phyloP scores from a whole-genome alignment of 345 rosid genomes.

The Citrus maxima region DNA sequence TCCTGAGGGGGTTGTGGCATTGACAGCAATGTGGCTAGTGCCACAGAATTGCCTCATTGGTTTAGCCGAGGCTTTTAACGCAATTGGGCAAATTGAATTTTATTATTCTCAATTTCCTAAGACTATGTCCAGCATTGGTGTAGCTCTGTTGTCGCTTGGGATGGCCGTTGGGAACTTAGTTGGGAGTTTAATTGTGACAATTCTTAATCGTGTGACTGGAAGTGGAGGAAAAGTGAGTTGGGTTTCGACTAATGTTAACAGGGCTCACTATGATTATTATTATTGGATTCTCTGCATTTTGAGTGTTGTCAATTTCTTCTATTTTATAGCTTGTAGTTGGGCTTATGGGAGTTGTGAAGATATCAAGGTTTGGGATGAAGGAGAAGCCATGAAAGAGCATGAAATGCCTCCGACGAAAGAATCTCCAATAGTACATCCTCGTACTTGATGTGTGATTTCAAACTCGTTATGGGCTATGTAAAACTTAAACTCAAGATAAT shows the following conservation, averaged over 20 bases:
- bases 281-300: conserved; percentile 43
- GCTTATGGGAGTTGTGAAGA: conserved; percentile 36
- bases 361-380: conserved; percentile 31
- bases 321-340: conserved; percentile 35
- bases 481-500: not conserved
- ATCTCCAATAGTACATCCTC: not conserved
- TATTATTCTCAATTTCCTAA: conserved; percentile 54
- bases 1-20: conserved; percentile 10
- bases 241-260: conserved; percentile 40
- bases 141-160: conserved; percentile 34
- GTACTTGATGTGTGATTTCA: not conserved
- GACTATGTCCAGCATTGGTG: conserved; percentile 49
- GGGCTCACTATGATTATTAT: conserved; percentile 50
- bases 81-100: conserved; percentile 53
- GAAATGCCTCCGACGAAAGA: not conserved
- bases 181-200: conserved; percentile 34
- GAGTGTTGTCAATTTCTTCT: conserved; percentile 36
- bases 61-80: conserved; percentile 43
- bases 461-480: not conserved
- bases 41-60: conserved; percentile 41
- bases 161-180: conserved; percentile 33
- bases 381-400: conserved; percentile 6
- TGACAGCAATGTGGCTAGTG: conserved; percentile 48
- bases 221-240: conserved; percentile 32
- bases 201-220: conserved; percentile 17